A percentile compares a stretch with the other conserved stretches of the same genome.
These are phyloP conservation scores for Chlorencoelia australis DNA, from an alignment of 2,329 filamentous ascomycete genomes.

Conservation along the genomic window DNA sequence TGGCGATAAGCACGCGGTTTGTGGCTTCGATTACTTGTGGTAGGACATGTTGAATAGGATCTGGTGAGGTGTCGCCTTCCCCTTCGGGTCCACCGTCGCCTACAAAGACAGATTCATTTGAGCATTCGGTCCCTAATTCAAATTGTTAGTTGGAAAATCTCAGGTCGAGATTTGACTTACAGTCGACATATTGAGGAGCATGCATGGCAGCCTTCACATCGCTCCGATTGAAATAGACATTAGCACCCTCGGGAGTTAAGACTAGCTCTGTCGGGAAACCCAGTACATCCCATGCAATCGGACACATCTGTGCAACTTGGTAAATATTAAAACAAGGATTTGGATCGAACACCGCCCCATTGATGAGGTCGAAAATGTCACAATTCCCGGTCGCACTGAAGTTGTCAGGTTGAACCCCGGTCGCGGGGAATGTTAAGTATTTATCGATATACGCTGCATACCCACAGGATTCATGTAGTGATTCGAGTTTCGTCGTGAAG, in stretches of 20 bases:
- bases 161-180: no score
- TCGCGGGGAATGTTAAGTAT: constrained; percentile 34
- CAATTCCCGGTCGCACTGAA: constrained; percentile 22
- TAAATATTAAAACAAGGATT: constrained; percentile 43
- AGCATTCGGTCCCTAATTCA: constrained; percentile 34
- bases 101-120: constrained; percentile 32
- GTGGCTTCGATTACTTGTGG: constrained; percentile 39
- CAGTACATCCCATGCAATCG: constrained; percentile 29
- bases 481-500: constrained; percentile 32
- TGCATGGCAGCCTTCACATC: constrained; percentile 41
- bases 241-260: constrained; percentile 27
- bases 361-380: constrained; percentile 32
- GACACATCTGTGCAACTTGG: constrained; percentile 36
- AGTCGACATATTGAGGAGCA: constrained; percentile 32
- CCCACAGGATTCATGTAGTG: constrained; percentile 34
- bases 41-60: constrained; percentile 33
- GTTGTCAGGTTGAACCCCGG: constrained; percentile 25
- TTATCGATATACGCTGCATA: constrained; percentile 36
- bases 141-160: no score
- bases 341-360: constrained; percentile 26
- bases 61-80: constrained; percentile 28
- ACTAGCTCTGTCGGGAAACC: constrained; percentile 27
- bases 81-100: constrained; percentile 16
- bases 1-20: constrained; percentile 40
- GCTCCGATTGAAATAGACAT: constrained; percentile 40